These are phyloP conservation scores for Avicennia marina DNA, from an alignment of 257 asterid genomes.

Conservation along the genomic window DNA sequence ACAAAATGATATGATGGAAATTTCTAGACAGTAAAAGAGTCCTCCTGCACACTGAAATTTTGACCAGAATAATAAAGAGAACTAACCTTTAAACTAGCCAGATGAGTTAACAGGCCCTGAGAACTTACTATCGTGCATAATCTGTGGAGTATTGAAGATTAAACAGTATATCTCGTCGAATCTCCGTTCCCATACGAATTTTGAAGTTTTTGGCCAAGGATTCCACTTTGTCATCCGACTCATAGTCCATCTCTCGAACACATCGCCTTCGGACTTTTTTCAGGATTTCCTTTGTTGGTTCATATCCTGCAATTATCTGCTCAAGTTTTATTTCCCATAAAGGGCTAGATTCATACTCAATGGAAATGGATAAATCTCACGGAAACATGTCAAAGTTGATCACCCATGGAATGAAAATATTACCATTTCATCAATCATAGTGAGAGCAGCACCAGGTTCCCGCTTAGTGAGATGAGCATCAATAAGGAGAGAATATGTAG, in stretches of 20 bases:
- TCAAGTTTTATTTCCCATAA: conserved; percentile 14
- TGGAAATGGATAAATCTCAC: neutral
- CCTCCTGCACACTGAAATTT: too few relatives aligned
- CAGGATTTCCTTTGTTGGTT: conserved; percentile 64
- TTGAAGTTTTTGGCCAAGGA: conserved; percentile 41
- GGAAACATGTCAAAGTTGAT: neutral
- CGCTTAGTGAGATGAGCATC: conserved; percentile 75
- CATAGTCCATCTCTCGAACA: conserved; percentile 79
- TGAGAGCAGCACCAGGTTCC: conserved; percentile 69
- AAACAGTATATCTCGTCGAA: conserved; percentile 58
- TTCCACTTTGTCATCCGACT: conserved; percentile 43
- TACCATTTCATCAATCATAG: conserved; percentile 77
- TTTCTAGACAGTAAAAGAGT: too few relatives aligned
- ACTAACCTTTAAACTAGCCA: neutral
- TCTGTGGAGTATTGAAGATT: conserved; percentile 44
- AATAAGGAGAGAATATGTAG: conserved; percentile 64
- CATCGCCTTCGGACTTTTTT: conserved; percentile 81
- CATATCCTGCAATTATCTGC: conserved; percentile 61
- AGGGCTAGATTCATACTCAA: neutral
- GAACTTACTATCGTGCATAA: conserved; percentile 20
- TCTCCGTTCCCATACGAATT: conserved; percentile 49
- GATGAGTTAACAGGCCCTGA: too few relatives aligned
- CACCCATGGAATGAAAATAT: conserved; percentile 17
- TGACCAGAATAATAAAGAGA: neutral
- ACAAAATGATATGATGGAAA: too few relatives aligned